Base-by-base conservation (phyloP, 1,284 basidiomycete genomes). In the Ustilago hordei region DNA sequence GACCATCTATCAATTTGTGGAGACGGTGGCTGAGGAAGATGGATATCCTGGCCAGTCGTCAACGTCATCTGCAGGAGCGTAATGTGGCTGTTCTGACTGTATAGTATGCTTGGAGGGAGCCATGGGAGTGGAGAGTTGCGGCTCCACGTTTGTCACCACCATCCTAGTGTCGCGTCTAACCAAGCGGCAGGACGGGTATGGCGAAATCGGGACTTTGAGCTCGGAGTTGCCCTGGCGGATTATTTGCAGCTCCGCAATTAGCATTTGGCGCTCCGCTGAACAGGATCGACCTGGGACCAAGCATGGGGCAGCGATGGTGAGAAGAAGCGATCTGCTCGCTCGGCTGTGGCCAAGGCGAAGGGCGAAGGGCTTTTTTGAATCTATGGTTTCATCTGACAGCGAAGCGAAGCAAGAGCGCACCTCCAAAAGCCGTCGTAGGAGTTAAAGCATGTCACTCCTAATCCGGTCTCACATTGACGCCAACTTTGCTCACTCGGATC, bases 1-100 rank as follows among this genome's bases (percentile, higher is more conserved):
- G 9, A 71, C 68, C 15, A 71, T 76, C 53, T 76, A 76, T 56
- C 73, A 68, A 45, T 39, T 75, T 32, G 68, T 75, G 19, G 72
- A 75, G 19, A 56, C 17, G 28, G 55, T 31, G 4, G 59, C 28
- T 13, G 58, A 61, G 2, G 54, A 59, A 35, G 39, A 41, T 23
- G 55, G 32, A 12, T 43, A 19, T 28, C n/a, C 50, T 23, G 48
- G 28, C 48, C 48, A 50, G 31, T 50, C 48, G 23, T 28, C 48
- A 12, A 41, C 39, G 39, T 11, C n/a, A 15, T 15, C 39, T 15
- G 39, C 13, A 17, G 13, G 39, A 43, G 12, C 39, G 39, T 43
- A 5, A 43, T 28, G 23, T 3, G 23, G 23, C 23, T 28, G 23
- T 28, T 28, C 3, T 28, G 2, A 28, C 23, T 28, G 39, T 19